phyloP scores from a whole-genome alignment of 2,329 filamentous ascomycete species.

The Xylariaceae sp. region DNA sequence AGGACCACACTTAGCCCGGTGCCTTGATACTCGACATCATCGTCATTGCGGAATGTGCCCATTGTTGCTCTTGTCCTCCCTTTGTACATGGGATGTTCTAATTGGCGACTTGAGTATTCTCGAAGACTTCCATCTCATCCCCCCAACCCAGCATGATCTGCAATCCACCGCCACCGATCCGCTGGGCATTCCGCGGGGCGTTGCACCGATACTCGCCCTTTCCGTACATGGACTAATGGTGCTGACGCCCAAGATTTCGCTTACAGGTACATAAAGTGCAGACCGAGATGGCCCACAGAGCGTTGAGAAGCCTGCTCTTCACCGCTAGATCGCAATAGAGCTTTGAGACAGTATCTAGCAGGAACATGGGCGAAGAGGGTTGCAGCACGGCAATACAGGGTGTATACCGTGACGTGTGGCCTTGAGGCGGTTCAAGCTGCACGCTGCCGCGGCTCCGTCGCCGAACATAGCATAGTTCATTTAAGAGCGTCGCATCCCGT shows the following conservation, averaged over 20 bases:
- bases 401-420: neutral
- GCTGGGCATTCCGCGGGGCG: neutral
- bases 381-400: no score
- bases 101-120: no score
- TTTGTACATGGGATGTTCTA: no score
- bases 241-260: neutral
- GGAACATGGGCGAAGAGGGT: no score
- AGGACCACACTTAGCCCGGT: neutral
- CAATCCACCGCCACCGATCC: neutral
- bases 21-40: neutral
- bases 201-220: neutral
- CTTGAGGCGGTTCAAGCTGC: neutral
- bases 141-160: neutral
- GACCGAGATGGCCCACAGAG: no score
- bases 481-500: neutral
- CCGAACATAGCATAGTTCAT: neutral
- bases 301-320: neutral
- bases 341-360: neutral
- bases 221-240: neutral
- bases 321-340: neutral
- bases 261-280: neutral
- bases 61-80: neutral
- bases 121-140: neutral
- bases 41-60: neutral
- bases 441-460: neutral